Base-by-base conservation (phyloP, 345 rosid species). In the Salix udensis region DNA sequence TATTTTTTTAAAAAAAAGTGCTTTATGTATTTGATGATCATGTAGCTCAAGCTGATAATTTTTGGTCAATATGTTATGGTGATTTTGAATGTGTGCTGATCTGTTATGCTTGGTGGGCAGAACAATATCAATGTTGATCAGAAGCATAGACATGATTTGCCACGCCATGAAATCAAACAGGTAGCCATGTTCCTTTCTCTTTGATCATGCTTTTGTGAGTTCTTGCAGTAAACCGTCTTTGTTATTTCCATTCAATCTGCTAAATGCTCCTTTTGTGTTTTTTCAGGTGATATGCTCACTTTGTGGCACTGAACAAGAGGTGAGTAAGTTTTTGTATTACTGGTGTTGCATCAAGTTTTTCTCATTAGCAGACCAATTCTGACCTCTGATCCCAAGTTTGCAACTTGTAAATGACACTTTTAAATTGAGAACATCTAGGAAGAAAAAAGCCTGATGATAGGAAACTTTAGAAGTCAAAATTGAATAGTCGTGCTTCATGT, bases 231-330 rank as follows among this genome's bases (percentile, higher is more conserved):
- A 46, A 13, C 53, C 55, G 71, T 37, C 12, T 14, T 28, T 44
- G 24, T 61, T 21, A 39, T 74, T 42, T 34, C 34, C 31, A 12
- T 8, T 44, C 5, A 7, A 12, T 46, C 42, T 10, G 3, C 9
- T 74, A 58, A 65, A 2, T 0, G 42, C 30, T 70, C 62, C 16
- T 44, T 66, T 23, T 34, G 28, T 9, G 62, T 21, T 65, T 74
- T 74, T 73, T 23, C 85, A 89, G 93, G 90, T 92, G 81, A 85
- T 89, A 44, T 94, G 97, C 81, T 85, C 89, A 44, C 93, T 94
- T 31, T 94, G 97, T 82, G 91, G 90, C 78, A 92, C 94, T 23
- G 94, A 89, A 78, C 98, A 94, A 83, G 89, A 88, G 93, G 98
- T 94, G 67, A 81, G 83, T 81, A 7, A 30, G 37, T 39, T 71